phyloP scores from a whole-genome alignment of 129 eudicot species.

The Centrapalus pauciflorus region DNA sequence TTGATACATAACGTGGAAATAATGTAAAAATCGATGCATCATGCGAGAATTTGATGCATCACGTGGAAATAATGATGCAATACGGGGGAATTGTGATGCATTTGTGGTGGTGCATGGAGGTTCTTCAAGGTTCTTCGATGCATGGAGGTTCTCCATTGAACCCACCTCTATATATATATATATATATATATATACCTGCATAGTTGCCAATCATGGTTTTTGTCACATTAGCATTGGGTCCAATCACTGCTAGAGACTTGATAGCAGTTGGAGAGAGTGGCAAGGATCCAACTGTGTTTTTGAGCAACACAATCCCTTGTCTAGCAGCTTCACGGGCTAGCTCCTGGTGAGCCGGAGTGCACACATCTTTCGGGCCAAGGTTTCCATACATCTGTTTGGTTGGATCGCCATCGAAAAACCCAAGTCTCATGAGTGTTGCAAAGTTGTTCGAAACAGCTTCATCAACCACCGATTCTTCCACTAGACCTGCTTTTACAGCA shows the following conservation, averaged over 20 bases:
- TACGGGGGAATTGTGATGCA: too few relatives aligned
- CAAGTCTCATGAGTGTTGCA: slow-evolving; percentile 46
- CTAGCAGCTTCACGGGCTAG: slow-evolving; percentile 44
- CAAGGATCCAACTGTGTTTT: slow-evolving; percentile 21
- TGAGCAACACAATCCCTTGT: slow-evolving; percentile 46
- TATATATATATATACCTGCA: slow-evolving; percentile 26
- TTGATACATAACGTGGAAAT: too few relatives aligned
- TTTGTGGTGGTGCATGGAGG: too few relatives aligned
- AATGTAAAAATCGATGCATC: too few relatives aligned
- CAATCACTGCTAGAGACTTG: slow-evolving; percentile 33
- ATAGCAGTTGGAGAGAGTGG: slow-evolving; percentile 21
- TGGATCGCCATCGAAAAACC: slow-evolving; percentile 42
- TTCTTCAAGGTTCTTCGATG: too few relatives aligned
- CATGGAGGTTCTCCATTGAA: background rate
- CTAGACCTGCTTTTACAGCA: slow-evolving; percentile 26
- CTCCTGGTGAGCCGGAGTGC: slow-evolving; percentile 25
- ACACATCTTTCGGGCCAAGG: slow-evolving; percentile 40
- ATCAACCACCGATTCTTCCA: slow-evolving; percentile 31
- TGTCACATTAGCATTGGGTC: slow-evolving; percentile 44
- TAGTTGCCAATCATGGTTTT: slow-evolving; percentile 39
- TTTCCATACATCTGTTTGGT: slow-evolving; percentile 30
- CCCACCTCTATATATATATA: too few relatives aligned
- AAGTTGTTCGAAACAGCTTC: slow-evolving; percentile 30
- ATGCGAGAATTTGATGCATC: too few relatives aligned
- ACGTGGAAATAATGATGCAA: too few relatives aligned